Evolutionary conservation across 2,329 filamentous ascomycete genomes (phyloP).

Genomic region (Calonectria pseudoturangicola): DNA sequence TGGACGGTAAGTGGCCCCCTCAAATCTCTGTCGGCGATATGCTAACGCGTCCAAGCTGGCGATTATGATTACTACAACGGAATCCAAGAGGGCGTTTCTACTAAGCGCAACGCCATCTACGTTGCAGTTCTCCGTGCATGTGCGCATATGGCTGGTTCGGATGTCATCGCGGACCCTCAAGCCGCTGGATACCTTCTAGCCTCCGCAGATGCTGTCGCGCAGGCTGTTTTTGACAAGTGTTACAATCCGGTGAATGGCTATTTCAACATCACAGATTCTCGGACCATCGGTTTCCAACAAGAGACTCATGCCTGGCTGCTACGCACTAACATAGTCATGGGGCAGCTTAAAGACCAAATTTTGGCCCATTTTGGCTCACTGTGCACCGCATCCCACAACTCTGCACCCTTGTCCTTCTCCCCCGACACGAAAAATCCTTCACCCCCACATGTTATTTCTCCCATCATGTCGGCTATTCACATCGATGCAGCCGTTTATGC

Average conservation of each 20-base stretch:
- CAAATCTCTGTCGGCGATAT: too few relatives aligned
- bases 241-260: conserved; percentile 20
- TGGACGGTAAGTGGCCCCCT: not conserved
- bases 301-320: conserved; percentile 21
- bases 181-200: not conserved
- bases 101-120: conserved; percentile 23
- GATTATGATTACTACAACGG: conserved; percentile 17
- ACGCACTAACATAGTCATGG: not conserved
- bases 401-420: conserved; percentile 26
- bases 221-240: conserved; percentile 13
- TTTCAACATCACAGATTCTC: conserved; percentile 25
- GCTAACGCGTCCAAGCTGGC: not conserved
- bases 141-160: not conserved
- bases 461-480: conserved; percentile 30
- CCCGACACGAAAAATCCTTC: conserved; percentile 8
- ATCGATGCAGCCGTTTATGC: conserved; percentile 6
- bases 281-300: too few relatives aligned
- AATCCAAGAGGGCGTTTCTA: not conserved
- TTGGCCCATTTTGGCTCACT: conserved; percentile 11
- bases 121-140: not conserved
- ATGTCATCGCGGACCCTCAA: not conserved
- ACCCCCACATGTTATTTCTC: conserved; percentile 24
- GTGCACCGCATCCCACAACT: conserved; percentile 25
- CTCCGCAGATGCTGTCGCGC: not conserved
- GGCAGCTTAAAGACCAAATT: not conserved